A percentile compares a stretch with the other conserved stretches of the same genome.
These are phyloP conservation scores for Peltaster fructicola DNA, from an alignment of 2,329 filamentous ascomycete genomes.

Conservation along the genomic window DNA sequence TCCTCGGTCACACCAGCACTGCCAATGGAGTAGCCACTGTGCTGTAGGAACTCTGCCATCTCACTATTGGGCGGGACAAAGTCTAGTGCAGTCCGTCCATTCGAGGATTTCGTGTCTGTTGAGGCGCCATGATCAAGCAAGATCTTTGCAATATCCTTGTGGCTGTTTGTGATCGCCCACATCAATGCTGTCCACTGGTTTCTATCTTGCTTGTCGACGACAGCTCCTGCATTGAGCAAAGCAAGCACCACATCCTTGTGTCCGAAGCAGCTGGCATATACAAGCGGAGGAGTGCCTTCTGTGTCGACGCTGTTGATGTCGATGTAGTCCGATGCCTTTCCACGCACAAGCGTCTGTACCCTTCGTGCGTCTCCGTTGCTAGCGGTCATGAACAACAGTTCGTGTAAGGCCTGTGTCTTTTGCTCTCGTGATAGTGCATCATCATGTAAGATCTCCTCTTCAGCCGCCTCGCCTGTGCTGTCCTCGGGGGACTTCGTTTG, in stretches of 20 bases:
- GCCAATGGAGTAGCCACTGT: slow-evolving; percentile 82
- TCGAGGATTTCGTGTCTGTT: slow-evolving; percentile 88
- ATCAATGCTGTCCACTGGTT: slow-evolving; percentile 97
- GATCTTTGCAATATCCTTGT: slow-evolving; percentile 88
- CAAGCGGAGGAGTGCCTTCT: slow-evolving; percentile 87
- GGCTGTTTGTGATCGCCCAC: slow-evolving; percentile 99
- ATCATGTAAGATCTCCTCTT: slow-evolving; percentile 61
- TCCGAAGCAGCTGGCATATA: slow-evolving; percentile 96
- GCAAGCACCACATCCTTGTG: slow-evolving; percentile 77
- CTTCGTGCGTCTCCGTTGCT: slow-evolving; percentile 86
- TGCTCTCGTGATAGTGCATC: slow-evolving; percentile 56
- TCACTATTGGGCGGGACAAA: slow-evolving; percentile 92
- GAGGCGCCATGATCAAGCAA: slow-evolving; percentile 86
- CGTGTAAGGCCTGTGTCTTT: slow-evolving; percentile 69
- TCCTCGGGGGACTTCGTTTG: slow-evolving; percentile 73
- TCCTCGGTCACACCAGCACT: slow-evolving; percentile 63
- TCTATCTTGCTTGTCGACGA: slow-evolving; percentile 83
- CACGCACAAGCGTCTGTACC: slow-evolving; percentile 56
- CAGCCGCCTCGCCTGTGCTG: slow-evolving; percentile 50
- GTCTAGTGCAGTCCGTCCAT: slow-evolving; percentile 83
- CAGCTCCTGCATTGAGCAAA: slow-evolving; percentile 67
- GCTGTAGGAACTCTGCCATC: slow-evolving; percentile 85
- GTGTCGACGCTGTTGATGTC: slow-evolving; percentile 80
- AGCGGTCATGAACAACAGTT: slow-evolving; percentile 80
- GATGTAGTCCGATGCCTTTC: slow-evolving; percentile 56